These are phyloP conservation scores for Plasmopara halstedii DNA, from an alignment of 352 stramenopile genomes.

Conservation along the genomic window DNA sequence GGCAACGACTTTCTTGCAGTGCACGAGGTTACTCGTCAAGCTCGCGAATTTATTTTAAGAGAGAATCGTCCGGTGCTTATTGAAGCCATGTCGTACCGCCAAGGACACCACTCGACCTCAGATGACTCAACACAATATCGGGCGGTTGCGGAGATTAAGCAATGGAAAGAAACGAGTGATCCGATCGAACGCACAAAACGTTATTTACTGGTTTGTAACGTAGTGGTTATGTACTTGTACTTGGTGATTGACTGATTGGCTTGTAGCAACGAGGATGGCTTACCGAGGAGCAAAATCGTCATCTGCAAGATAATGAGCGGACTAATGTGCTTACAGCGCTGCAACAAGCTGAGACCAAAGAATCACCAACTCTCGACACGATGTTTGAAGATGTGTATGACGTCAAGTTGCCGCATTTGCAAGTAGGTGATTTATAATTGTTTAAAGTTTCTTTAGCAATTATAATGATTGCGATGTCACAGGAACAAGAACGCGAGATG, in stretches of 20 bases:
- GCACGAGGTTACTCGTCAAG: slow-evolving; percentile 85
- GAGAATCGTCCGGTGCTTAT: slow-evolving; percentile 92
- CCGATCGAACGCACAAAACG: slow-evolving; percentile 88
- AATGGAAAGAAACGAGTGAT: slow-evolving; percentile 83
- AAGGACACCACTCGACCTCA: slow-evolving; percentile 97
- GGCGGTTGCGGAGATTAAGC: slow-evolving; percentile 88
- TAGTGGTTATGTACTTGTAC: neutral
- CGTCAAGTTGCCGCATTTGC: slow-evolving; percentile 89
- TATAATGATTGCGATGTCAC: slow-evolving; percentile 3
- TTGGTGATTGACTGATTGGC: neutral
- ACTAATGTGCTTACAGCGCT: slow-evolving; percentile 79
- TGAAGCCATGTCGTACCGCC: slow-evolving; percentile 98
- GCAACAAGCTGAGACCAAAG: slow-evolving; percentile 87
- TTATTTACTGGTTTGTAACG: slow-evolving; percentile 78
- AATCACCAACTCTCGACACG: slow-evolving; percentile 72
- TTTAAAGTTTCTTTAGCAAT: neutral
- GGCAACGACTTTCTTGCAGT: slow-evolving; percentile 97
- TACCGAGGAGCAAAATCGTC: slow-evolving; percentile 74
- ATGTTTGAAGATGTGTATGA: slow-evolving; percentile 98
- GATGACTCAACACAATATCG: slow-evolving; percentile 97
- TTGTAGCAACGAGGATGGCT: slow-evolving; percentile 82
- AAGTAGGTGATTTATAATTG: no score
- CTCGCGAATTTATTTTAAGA: slow-evolving; percentile 86
- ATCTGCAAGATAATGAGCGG: slow-evolving; percentile 84
- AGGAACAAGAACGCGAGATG: slow-evolving; percentile 92